Base-by-base conservation (phyloP, 1,284 basidiomycete species). In the Fomitiporia mediterranea region DNA sequence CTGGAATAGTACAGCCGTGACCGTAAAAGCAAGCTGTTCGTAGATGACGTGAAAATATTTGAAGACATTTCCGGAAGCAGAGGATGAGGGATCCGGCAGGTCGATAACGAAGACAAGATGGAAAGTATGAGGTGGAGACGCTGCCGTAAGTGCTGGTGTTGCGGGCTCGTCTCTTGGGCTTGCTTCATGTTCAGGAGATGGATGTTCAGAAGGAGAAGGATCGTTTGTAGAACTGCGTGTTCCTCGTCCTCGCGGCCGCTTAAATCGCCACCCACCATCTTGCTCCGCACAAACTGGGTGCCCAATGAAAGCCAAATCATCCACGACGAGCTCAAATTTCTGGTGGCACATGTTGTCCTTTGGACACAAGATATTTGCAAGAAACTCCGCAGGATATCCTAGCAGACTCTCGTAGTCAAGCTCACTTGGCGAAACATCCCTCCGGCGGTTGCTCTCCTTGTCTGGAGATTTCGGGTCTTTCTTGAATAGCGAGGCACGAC, bases 251-350 rank as follows among this genome's bases (percentile, higher is more conserved):
- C 84, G 73, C 39, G 77, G 74, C 32, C 46, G 42, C 65, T 78
- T 82, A 67, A 89, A 89, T 32, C 72, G 72, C 90, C 90, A 92
- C 4, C 69, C 72, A 0, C 86, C 89, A 62, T 89, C 86, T n/a
- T 76, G 65, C 32, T 88, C 86, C 8, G 84, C 81, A 64, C 86
- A 89, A 1, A 98, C 93, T 0, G 96, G 96, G 69, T 98, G 95
- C 0, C 96, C 96, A 38, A 98, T 79, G 67, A 98, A 98, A 1
- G 86, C 90, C n/a, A 98, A 78, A 64, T 95, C 89, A 65, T 98
- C 94, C 19, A 98, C 86, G 43, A 90, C 72, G 27, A 99, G 80
- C 69, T 97, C 94, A 67, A 98, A 98, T 66, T 93, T 93, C 68
- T 94, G 91, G 70, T 98, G 93, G 66, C 94, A 97, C 67, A 94